Evolutionary conservation across 2,329 filamentous ascomycete genomes (phyloP), one percentile per base, ranked within the genome.

Genomic region (Mycogone perniciosa): DNA sequence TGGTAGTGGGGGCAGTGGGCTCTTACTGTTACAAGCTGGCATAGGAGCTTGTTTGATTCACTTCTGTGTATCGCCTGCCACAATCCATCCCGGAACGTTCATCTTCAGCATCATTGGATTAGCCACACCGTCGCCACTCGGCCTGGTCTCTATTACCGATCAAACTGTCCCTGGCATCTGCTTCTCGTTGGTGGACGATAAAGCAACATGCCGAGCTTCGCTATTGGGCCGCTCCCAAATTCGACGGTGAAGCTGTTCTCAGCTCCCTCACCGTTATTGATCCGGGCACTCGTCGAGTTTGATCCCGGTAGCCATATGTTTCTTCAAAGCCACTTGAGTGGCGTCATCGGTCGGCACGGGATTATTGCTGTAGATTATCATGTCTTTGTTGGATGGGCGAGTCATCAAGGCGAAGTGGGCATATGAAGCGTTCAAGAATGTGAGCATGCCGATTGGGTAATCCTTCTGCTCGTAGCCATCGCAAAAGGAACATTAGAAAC

Each of bases 401-500:
- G 73, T 74, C 67, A 75, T 73, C 39, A 69, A 67, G 0, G 70
- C 64, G 7, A 77, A 51, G 51, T 74, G 70, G 5, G 41, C 6
- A 57, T 58, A 4, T 61, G 62, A 10, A 69, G 43, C 41, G 65
- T 56, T 1, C 67, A 72, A 8, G 67, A 51, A 65, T 1, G 71
- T 74, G 3, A 82, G 67, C 4, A 81, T 59, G 1, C 76, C 77
- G 0, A 70, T 70, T 0, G 73, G 73, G 0, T 65, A 57, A 3
- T 64, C 60, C 2, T 75, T 77, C 46, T 82, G 76, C 54, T 84
- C 80, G 59, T 72, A 83, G 4, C 80, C 80, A 55, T 82, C 72
- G 61, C 79, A 84, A 57, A 76, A 81, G 1, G 83, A 70, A 56
- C 79, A 84, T 57, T 82, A 79, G 56, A 78, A 82, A 26, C 52